Base-by-base conservation (phyloP, 2,329 filamentous ascomycete genomes). In the Samsoniella hepiali region DNA sequence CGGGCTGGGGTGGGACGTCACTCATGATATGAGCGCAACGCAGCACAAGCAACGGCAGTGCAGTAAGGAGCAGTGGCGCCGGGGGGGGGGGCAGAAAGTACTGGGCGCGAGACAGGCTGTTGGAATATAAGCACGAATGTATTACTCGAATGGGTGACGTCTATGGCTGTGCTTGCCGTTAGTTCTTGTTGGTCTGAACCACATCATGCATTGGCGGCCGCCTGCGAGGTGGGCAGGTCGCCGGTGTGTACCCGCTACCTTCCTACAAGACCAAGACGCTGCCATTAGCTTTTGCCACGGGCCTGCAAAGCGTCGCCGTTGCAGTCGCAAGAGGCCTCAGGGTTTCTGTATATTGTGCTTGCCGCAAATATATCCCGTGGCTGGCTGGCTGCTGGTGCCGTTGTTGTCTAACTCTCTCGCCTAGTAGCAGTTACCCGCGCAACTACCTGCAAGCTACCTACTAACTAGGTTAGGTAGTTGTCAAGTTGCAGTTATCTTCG, bases 1-100 rank as follows among this genome's bases (percentile, higher is more conserved):
- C 36, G 17, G 58, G 47, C 47, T 42, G 47, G 58, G 45, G 47
- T 44, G 58, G 47, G 57, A 60, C 58, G 47, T 60, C 58, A 60
- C 47, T 53, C 3, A n/a, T 49, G 31, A 49, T 1, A n/a, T 49
- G 31, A 49, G 42, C 38, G n/a, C 32, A 38, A n/a, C 9, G n/a
- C 54, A 45, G 29, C 50, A 9, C 47, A 55, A 40, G 29, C 36
- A 55, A 38, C n/a, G 31, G 29, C 36, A 45, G 40, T 29, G 31
- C 29, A 27, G 42, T 47, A 32, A 7, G 44, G 38, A 47, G 44
- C n/a, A 22, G 27, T 13, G 17, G 22, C 22, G 22, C 22, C 22
- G 22, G 22, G 22, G 22, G 22, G 22, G 22, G 22, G 22, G 22
- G 22, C 22, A 22, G 22, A 40, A 31, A 15, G 57, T 13, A 27